Conservation (phyloP, 257 asterid genomes). For the Forsythia viridissima region DNA sequence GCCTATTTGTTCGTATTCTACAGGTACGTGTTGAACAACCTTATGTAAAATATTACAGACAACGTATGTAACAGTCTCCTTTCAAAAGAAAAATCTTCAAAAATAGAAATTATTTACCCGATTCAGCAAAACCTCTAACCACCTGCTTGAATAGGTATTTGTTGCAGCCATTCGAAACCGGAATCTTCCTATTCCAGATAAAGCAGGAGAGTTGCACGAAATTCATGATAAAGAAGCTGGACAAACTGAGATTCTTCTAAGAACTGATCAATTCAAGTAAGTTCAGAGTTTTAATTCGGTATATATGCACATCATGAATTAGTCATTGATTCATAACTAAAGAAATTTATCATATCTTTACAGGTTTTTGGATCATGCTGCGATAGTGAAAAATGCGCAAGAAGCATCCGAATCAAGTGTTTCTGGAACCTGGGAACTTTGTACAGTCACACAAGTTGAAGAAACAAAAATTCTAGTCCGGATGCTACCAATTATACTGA, state of each 20-base stretch:
- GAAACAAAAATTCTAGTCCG: conserved; percentile 70
- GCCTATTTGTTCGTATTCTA: conserved; percentile 56
- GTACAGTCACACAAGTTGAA: conserved; percentile 73
- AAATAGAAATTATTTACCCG: neutral
- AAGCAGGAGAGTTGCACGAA: conserved; percentile 46
- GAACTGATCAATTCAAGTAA: conserved; percentile 71
- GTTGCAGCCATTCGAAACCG: conserved; percentile 61
- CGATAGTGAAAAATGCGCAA: conserved; percentile 33
- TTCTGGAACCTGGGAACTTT: conserved; percentile 54
- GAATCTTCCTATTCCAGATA: conserved; percentile 47
- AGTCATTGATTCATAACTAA: neutral
- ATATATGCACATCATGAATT: neutral
- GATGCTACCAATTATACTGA: conserved; percentile 70
- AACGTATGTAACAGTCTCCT: too few species aligned
- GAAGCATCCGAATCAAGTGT: conserved; percentile 14
- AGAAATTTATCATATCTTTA: neutral
- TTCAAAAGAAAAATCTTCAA: too few species aligned
- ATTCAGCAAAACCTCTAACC: neutral
- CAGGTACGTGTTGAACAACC: conserved; percentile 38
- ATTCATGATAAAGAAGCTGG: conserved; percentile 50
- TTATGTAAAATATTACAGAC: neutral
- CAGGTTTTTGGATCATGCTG: conserved; percentile 70
- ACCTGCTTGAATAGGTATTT: conserved; percentile 47
- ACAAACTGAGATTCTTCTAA: conserved; percentile 49
- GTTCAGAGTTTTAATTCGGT: neutral